Evolutionary conservation across 1,284 basidiomycete species (phyloP), one percentile per base, ranked within the genome.

Genomic region (Grifola frondosa): DNA sequence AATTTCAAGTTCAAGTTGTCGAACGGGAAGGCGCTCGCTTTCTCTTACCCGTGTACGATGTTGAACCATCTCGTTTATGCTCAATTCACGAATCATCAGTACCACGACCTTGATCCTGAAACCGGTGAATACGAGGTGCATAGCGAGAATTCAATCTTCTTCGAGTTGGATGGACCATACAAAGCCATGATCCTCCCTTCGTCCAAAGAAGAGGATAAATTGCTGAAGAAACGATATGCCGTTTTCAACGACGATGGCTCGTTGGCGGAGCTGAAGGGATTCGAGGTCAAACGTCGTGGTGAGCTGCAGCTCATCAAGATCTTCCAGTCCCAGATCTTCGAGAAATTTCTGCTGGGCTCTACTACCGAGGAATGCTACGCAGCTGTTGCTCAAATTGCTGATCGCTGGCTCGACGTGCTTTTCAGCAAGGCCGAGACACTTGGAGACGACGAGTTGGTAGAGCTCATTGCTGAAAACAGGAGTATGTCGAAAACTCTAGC

Each of bases 31-130:
- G 74, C 85, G 16, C 84, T 97, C 48, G 75, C 76, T 15, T 86
- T 99, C 59, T 97, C 94, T n/a, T 99, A 99, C 62, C 97, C 97
- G 0, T 99, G 97, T 65, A 98, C 96, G 10, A 99, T 99, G 97
- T 83, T 99, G 52, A 99, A 99, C 62, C 95, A 99, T 62, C 87
- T 98, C 48, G 97, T 99, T 22, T 83, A 99, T 61, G 91, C 88
- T 34, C 76, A 88, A 55, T 99, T 98, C 69, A 99, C 97, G 44
- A 99, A 99, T 62, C 82, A 99, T 56, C 95, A 98, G 65, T 99
- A 99, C 65, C 97, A 99, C 67, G 88, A 96, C 53, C 76, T 97
- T 9, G 84, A 97, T 63, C 79, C 82, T 19, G 81, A 86, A 39
- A 87, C 86, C 0, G 93, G 94, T 19, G 78, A 83, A 44, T 98